Base-by-base conservation (phyloP, 164 flowering plant genomes). In the Tetrastigma voinierianum region DNA sequence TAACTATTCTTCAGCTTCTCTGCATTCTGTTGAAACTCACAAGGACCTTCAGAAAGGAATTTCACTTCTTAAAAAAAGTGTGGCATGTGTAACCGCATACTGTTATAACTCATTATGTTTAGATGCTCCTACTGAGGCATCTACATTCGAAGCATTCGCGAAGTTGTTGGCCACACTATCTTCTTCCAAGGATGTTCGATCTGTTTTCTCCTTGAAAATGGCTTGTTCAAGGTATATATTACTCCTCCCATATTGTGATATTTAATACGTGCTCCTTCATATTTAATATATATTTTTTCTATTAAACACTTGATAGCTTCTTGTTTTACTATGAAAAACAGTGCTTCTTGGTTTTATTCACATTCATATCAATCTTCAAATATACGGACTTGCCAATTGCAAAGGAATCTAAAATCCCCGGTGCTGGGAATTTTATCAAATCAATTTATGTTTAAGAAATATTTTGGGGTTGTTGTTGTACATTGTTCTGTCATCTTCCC, bases 31-130 rank as follows among this genome's bases (percentile, higher is more conserved):
- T 66, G 92, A 90, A 72, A 77, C 84, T 62, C 97, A 93, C 81
- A 86, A 84, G 77, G 97, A 96, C 67, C 72, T 96, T 80, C 98
- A 96, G 80, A 96, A 84, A 81, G 99, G 99, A 60, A 96, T 96
- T 65, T 83, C 95, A 57, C 96, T 93, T 75, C 84, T 96, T 51
- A 93, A 96, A 85, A 93, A 87, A 78, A 96, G 98, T 82, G 97
- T 96, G 66, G 96, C 99, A 40, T 91, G 97, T 80, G 68, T 93
- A 60, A 90, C 98, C 15, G 86, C 96, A 17, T 96, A 89, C 71
- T 87, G 93, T 66, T 91, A 88, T 71, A 89, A 88, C 72, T 82
- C 90, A 14, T 80, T 96, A 46, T 77, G 86, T 67, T 70, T 90
- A 47, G 98, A 96, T 66, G 78, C 84, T 64, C 97, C 97, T 55